A percentile compares a stretch with the other conserved stretches of the same genome.
These are phyloP conservation scores for Vitis hybrid DNA, from an alignment of 177 flowering plant species.

Conservation along the genomic window DNA sequence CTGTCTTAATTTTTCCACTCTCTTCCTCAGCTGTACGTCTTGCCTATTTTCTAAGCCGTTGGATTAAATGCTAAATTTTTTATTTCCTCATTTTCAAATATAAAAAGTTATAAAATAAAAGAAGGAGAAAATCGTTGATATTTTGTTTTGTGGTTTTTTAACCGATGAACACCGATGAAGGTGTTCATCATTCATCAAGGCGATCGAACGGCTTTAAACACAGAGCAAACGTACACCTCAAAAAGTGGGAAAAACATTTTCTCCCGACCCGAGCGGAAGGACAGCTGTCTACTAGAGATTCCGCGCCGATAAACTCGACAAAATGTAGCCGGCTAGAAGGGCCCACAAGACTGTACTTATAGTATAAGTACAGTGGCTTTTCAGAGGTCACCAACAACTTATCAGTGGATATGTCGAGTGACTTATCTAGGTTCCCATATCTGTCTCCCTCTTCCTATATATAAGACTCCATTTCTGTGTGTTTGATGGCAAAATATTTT, in stretches of 20 bases:
- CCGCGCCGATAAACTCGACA: conserved; percentile 56
- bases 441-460: conserved; percentile 39
- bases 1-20: not conserved
- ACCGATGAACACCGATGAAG: too few species aligned
- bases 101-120: too few species aligned
- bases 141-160: too few species aligned
- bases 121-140: too few species aligned
- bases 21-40: not conserved
- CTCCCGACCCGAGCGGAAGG: not conserved
- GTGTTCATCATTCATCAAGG: too few species aligned
- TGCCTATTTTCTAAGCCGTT: conserved; percentile 2
- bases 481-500: conserved; percentile 23
- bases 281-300: conserved; percentile 46
- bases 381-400: not conserved
- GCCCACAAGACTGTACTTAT: conserved; percentile 23
- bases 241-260: not conserved
- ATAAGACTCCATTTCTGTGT: conserved; percentile 35
- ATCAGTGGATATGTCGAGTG: conserved; percentile 1
- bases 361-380: not conserved
- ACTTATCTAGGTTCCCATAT: conserved; percentile 4
- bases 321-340: conserved; percentile 51
- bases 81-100: too few species aligned
- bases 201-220: not conserved
- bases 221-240: not conserved
- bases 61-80: not conserved